Base-by-base conservation (phyloP, 2,329 filamentous ascomycete genomes). In the Calonectria crousiana region DNA sequence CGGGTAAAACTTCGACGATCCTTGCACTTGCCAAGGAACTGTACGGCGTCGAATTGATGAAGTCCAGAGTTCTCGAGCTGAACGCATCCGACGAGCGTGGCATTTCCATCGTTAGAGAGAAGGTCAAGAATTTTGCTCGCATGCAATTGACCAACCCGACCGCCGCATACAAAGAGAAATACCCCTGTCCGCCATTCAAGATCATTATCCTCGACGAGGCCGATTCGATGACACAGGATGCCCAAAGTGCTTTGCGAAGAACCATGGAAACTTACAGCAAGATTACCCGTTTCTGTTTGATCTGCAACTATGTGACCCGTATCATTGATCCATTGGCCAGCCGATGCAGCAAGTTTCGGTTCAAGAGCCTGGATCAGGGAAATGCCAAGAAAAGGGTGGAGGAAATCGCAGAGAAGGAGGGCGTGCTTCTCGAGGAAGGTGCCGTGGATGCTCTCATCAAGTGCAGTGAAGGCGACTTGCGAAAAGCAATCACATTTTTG, bases 71-170 rank as follows among this genome's bases (percentile, higher is more conserved):
- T n/a, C 95, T 99, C 75, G 97, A 99, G 87, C 93, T 99, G 82
- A 99, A 99, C 86, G 97, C 97, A 80, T 99, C 97, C 47, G 97
- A 99, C 86, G 97, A 99, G 87, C 96, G 97, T 78, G 97, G 97
- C 68, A 98, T 99, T 83, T 94, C 92, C 74, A 98, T 99, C 77
- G 96, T 99, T 47, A 94, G 97, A 67, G 95, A 98, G 82, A 98
- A 98, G 85, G 95, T 99, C 84, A 99, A 99, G 85, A 94, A 98
- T 85, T 99, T 99, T 85, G 97, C 97, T 28, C 93, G 96, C 74
- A 96, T 97, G 89, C 96, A 98, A 84, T 91, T 98, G 75, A 96
- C 94, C 36, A 95, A 97, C 78, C 93, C 95, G 3, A 92, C 95
- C 0, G 86, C 93, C 75, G 87, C 92, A 79, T 91, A 94, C 87